A percentile compares a stretch with the other conserved stretches of the same genome.
Conservation (phyloP, 179 eudicot genomes). For the Nepenthes alata region DNA sequence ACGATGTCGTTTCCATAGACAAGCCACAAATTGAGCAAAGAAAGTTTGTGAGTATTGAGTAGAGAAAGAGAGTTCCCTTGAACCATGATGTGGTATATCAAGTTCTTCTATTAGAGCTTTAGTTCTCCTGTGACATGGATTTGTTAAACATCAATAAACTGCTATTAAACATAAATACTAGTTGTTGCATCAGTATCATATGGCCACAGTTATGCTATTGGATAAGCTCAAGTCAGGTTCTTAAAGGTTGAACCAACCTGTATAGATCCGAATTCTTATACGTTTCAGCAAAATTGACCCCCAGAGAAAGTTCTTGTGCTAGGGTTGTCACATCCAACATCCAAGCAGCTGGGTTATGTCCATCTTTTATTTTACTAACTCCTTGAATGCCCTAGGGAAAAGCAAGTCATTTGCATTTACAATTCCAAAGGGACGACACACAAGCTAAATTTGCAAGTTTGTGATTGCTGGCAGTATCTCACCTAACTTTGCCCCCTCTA, state of each 20-base stretch:
- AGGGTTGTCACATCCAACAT: conserved; percentile 32
- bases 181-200: too few relatives aligned
- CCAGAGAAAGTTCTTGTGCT: conserved; percentile 22
- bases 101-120: conserved; percentile 19
- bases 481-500: too few relatives aligned
- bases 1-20: conserved; percentile 25
- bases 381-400: conserved; percentile 13
- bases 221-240: too few relatives aligned
- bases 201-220: too few relatives aligned
- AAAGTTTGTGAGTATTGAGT: conserved; percentile 16
- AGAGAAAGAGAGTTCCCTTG: conserved; percentile 19
- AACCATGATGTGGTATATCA: conserved; percentile 16
- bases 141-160: too few relatives aligned
- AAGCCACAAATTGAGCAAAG: conserved; percentile 20
- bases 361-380: conserved; percentile 24
- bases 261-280: conserved; percentile 23
- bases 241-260: background rate
- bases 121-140: conserved; percentile 14
- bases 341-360: conserved; percentile 34
- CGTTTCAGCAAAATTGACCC: conserved; percentile 23
- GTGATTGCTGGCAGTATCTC: too few relatives aligned
- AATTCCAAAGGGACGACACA: too few relatives aligned
- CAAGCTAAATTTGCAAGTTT: too few relatives aligned
- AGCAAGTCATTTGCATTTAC: too few relatives aligned
- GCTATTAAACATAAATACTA: too few relatives aligned